Conservation (phyloP, 192 early-diverging fungal species). For the Umbelopsis sp. region DNA sequence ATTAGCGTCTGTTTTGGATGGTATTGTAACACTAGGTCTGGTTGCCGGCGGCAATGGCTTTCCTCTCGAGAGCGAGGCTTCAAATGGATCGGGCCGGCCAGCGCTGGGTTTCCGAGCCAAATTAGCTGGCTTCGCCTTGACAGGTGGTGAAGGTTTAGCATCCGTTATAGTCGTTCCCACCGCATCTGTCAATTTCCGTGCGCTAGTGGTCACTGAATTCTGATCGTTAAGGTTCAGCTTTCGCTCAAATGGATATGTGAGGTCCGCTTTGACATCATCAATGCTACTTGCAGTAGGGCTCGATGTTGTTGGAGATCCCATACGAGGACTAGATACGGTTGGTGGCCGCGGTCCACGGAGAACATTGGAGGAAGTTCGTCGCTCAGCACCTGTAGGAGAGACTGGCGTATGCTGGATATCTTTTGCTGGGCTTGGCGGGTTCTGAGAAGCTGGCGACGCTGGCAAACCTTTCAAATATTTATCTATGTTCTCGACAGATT, state of each 20-base stretch:
- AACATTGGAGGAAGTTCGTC: neutral
- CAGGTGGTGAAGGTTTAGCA: neutral
- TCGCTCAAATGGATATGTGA: conserved; percentile 16
- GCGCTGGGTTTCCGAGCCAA: neutral
- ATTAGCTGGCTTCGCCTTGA: conserved; percentile 11
- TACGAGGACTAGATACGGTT: neutral
- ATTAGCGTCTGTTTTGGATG: too few relatives aligned
- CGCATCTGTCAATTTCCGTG: neutral
- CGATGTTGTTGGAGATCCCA: neutral
- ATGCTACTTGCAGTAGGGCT: neutral
- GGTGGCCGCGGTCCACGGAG: conserved; percentile 13
- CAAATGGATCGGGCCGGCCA: neutral
- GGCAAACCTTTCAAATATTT: conserved; percentile 11
- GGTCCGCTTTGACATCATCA: neutral
- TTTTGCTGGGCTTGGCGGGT: neutral
- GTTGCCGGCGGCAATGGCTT: neutral
- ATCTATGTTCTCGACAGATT: neutral
- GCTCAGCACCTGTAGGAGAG: neutral
- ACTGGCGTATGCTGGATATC: neutral
- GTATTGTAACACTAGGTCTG: too few relatives aligned
- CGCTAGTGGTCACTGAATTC: neutral
- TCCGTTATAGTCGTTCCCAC: neutral
- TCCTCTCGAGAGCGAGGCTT: neutral
- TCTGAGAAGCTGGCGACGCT: neutral
- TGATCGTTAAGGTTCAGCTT: neutral